Percentiles rank a stretch among this genome's conserved stretches.
These are phyloP conservation scores for Diospyros lotus DNA, from an alignment of 148 eudicot species.

Conservation along the genomic window DNA sequence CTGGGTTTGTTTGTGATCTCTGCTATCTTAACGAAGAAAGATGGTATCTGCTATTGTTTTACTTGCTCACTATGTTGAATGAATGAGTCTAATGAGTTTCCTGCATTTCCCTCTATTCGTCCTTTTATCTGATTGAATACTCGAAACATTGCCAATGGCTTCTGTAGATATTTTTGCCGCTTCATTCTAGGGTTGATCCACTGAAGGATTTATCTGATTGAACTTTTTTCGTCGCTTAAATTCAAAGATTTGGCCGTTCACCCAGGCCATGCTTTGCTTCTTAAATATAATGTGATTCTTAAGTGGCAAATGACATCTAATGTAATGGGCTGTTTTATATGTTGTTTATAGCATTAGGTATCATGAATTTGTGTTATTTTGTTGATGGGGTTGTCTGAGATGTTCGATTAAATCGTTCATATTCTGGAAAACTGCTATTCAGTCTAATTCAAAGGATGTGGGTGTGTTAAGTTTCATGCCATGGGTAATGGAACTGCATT, in stretches of 20 bases:
- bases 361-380: neutral
- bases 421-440: neutral
- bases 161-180: neutral
- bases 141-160: neutral
- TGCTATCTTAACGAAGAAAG: neutral
- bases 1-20: neutral
- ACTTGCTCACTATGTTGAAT: slow-evolving; percentile 10
- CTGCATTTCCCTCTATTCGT: neutral
- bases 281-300: no score
- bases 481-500: neutral
- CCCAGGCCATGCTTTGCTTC: neutral
- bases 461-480: neutral
- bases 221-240: neutral
- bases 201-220: neutral
- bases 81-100: slow-evolving; percentile 4
- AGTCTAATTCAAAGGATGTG: neutral
- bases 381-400: slow-evolving; percentile 1
- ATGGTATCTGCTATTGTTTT: neutral
- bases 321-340: slow-evolving; percentile 8
- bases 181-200: neutral
- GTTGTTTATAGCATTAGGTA: no score
- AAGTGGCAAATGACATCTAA: neutral
- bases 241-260: slow-evolving; percentile 1
- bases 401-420: neutral
- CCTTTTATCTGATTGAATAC: neutral